These are phyloP conservation scores for Myotisia sp. DNA, from an alignment of 2,329 filamentous ascomycete species.

Conservation along the genomic window DNA sequence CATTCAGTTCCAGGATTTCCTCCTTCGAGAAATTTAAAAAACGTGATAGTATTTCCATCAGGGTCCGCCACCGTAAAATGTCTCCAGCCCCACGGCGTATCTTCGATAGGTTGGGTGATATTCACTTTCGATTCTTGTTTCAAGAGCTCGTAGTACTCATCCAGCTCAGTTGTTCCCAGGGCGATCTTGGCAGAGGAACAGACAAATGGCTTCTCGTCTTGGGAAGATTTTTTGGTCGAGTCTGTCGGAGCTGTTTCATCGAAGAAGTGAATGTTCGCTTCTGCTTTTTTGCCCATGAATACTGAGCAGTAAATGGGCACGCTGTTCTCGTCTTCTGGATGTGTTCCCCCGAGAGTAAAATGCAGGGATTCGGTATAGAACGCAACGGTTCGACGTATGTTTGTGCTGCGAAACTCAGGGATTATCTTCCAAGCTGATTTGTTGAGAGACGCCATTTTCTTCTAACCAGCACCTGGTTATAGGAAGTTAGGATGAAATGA, in stretches of 20 bases:
- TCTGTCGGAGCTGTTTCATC: slow-evolving; percentile 1
- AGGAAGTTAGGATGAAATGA: no score
- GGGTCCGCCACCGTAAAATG: slow-evolving; percentile 11
- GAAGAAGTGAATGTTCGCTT: slow-evolving; percentile 15
- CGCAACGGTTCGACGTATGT: slow-evolving; percentile 10
- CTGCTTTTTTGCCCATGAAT: slow-evolving; percentile 12
- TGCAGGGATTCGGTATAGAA: slow-evolving; percentile 14
- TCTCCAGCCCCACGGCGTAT: slow-evolving; percentile 11
- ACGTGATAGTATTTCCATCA: slow-evolving; percentile 11
- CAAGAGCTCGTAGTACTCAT: slow-evolving; percentile 12
- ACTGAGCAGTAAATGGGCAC: slow-evolving; percentile 13
- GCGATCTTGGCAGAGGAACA: slow-evolving; percentile 12
- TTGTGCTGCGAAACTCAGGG: slow-evolving; percentile 12
- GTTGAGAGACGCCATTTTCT: slow-evolving; percentile 3
- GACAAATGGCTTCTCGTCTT: slow-evolving; percentile 7
- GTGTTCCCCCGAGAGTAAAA: slow-evolving; percentile 13
- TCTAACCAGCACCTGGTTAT: background rate
- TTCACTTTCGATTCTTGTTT: slow-evolving; percentile 8
- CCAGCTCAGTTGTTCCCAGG: slow-evolving; percentile 12
- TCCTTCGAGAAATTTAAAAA: slow-evolving; percentile 12
- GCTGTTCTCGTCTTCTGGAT: slow-evolving; percentile 10
- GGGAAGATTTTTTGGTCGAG: background rate
- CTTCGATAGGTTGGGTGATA: slow-evolving; percentile 9
- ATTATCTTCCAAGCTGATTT: slow-evolving; percentile 14
- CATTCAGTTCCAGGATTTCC: slow-evolving; percentile 10